phyloP scores from a whole-genome alignment of 2,329 filamentous ascomycete species.

The Fusarium fracticaudum region DNA sequence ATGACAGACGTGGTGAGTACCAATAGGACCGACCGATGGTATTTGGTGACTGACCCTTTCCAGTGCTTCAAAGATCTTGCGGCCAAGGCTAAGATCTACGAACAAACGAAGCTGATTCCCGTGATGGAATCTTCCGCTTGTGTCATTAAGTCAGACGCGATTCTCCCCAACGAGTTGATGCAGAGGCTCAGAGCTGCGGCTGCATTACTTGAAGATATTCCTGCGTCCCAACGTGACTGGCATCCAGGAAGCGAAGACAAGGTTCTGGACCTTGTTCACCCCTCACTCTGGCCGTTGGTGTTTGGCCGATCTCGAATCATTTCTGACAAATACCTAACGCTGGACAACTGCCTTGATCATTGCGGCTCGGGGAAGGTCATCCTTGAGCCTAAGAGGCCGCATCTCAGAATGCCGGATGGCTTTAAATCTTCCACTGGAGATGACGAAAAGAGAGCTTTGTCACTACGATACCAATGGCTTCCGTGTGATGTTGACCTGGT shows the following conservation, averaged over 20 bases:
- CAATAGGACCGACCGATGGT: not conserved
- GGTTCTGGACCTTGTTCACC: conserved; percentile 21
- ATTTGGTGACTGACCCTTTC: not conserved
- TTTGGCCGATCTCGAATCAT: conserved; percentile 47
- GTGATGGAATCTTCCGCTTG: not conserved
- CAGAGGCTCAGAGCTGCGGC: not conserved
- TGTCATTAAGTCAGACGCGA: not conserved
- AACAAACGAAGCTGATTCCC: not conserved
- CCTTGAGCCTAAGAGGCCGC: not conserved
- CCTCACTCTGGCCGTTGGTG: conserved; percentile 33
- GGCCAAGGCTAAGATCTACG: not conserved
- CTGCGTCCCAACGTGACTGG: not conserved
- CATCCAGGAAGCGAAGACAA: conserved; percentile 3
- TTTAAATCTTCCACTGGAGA: not conserved
- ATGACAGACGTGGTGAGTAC: not conserved
- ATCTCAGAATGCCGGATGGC: not conserved
- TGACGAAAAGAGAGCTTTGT: not conserved
- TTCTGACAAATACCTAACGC: conserved; percentile 39
- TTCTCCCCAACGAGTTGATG: not conserved
- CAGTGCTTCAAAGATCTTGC: not conserved
- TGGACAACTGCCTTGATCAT: conserved; percentile 3
- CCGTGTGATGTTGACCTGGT: not conserved
- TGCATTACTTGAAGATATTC: not conserved
- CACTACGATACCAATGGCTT: not conserved
- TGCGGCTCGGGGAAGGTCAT: not conserved